These are phyloP conservation scores for Neoboletus brunneissimus DNA, from an alignment of 768 basidiomycete genomes.

Conservation along the genomic window DNA sequence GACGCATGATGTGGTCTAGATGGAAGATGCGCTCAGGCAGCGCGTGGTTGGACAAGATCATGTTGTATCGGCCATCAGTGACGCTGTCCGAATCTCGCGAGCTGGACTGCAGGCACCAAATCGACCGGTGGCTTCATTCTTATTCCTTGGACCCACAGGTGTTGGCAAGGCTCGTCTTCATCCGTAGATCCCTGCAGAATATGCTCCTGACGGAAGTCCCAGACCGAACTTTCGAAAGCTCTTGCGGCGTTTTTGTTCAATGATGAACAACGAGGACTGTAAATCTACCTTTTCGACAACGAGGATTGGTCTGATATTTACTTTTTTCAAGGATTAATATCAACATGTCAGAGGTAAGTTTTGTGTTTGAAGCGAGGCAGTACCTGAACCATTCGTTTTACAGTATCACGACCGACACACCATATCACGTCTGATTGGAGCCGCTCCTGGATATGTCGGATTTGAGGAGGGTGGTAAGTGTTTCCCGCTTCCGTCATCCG, in stretches of 20 bases:
- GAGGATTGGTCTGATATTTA: not conserved
- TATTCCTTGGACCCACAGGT: conserved; percentile 87
- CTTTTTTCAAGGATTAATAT: conserved; percentile 67
- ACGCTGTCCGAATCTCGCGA: conserved; percentile 90
- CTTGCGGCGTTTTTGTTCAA: conserved; percentile 88
- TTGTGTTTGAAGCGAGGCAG: not conserved
- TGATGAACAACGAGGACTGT: conserved; percentile 84
- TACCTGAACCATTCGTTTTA: not conserved
- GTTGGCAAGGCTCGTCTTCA: conserved; percentile 63
- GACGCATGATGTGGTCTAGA: conserved; percentile 42
- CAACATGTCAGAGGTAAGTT: conserved; percentile 83
- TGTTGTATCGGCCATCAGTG: conserved; percentile 79
- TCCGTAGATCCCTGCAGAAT: not conserved
- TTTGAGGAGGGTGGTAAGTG: conserved; percentile 64
- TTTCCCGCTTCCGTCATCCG: not conserved
- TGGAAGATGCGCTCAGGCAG: conserved; percentile 75
- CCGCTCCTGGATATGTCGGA: conserved; percentile 88
- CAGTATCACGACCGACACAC: conserved; percentile 91
- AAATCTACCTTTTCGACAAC: conserved; percentile 28
- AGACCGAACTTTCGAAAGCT: conserved; percentile 86
- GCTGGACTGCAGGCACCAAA: conserved; percentile 88
- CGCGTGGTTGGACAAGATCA: conserved; percentile 91
- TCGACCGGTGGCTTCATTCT: conserved; percentile 87
- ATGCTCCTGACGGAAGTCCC: conserved; percentile 1
- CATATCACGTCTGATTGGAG: conserved; percentile 86